Base-by-base conservation (phyloP, 768 basidiomycete genomes). In the Lentinula sp. region DNA sequence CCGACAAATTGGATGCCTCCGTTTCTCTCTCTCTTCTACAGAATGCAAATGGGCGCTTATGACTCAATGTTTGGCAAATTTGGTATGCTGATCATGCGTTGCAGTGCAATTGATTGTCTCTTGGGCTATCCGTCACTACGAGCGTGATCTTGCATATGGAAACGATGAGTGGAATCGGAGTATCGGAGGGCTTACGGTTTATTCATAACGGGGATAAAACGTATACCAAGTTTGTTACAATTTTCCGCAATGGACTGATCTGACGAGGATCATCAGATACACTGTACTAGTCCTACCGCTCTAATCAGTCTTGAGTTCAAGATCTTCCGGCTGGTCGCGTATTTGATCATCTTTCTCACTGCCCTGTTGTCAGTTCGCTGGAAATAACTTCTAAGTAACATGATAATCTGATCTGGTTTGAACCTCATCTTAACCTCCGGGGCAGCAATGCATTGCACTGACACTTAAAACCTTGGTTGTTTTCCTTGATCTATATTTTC, bases 291-390 rank as follows among this genome's bases (percentile, higher is more conserved):
- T 16, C 51, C 51, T 53, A 33, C 28, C 16, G 7, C 8, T 3
- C 12, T 51, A 7, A n/a, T 13, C 49, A 7, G 23, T 13, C 49
- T 33, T 18, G 28, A 20, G 20, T 65, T 62, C 45, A 62, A 39
- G 37, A 39, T 39, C 42, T 28, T 28, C 28, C 28, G 28, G 28
- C 15, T 5, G 54, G 63, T 36, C n/a, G 54, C 43, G 62, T 28
- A 64, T 65, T 49, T 66, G 55, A 69, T 68, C 69, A 67, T 62
- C 39, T 63, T 37, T 58, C 54, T 62, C 69, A 8, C 76, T 74
- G 76, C 75, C 76, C 75, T 69, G 72, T 72, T 63, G 60, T 61
- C 61, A 66, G 56, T 16, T 23, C 23, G 46, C 6, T 23, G 42
- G 28, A 62, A 63, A 55, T 55, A 60, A 61, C 66, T 65, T 54